These are phyloP conservation scores for Metschnikowia drakensbergensis DNA, from an alignment of 805 yeast species.

Conservation along the genomic window DNA sequence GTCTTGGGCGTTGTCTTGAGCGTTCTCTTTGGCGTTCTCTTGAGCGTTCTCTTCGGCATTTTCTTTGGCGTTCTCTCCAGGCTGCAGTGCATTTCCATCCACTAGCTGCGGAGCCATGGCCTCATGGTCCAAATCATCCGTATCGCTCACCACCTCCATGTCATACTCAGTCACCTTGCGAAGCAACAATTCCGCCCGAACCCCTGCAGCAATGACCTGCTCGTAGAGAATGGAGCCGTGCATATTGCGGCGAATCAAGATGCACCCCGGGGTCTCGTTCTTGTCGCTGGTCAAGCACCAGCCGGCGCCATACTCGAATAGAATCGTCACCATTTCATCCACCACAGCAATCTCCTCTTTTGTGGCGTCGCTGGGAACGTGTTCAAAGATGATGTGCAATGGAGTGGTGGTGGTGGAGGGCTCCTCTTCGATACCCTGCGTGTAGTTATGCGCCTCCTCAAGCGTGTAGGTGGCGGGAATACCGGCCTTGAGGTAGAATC, in stretches of 20 bases:
- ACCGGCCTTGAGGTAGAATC: slow-evolving; percentile 51
- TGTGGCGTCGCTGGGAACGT: slow-evolving; percentile 44
- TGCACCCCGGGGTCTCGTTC: slow-evolving; percentile 81
- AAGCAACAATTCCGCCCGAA: slow-evolving; percentile 78
- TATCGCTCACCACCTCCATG: slow-evolving; percentile 55
- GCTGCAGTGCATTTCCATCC: slow-evolving; percentile 5
- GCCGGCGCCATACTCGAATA: slow-evolving; percentile 86
- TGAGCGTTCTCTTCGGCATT: slow-evolving; percentile 17
- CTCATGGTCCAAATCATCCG: slow-evolving; percentile 26
- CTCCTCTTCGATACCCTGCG: slow-evolving; percentile 35
- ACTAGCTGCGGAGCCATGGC: slow-evolving; percentile 13
- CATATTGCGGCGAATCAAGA: slow-evolving; percentile 53
- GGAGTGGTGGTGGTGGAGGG: slow-evolving; percentile 65
- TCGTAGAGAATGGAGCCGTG: slow-evolving; percentile 38
- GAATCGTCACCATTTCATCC: slow-evolving; percentile 51
- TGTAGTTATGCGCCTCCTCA: slow-evolving; percentile 66
- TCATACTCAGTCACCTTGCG: slow-evolving; percentile 64
- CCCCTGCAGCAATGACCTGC: slow-evolving; percentile 77
- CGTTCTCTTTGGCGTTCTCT: slow-evolving; percentile 12
- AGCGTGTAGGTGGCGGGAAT: slow-evolving; percentile 80
- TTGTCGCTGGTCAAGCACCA: slow-evolving; percentile 79
- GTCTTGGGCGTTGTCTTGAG: neutral
- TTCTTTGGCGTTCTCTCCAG: neutral
- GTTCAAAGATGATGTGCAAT: slow-evolving; percentile 61
- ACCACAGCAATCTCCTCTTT: slow-evolving; percentile 45